Evolutionary conservation across 106 monocot species (phyloP).

Genomic region (Platanthera zijinensis): DNA sequence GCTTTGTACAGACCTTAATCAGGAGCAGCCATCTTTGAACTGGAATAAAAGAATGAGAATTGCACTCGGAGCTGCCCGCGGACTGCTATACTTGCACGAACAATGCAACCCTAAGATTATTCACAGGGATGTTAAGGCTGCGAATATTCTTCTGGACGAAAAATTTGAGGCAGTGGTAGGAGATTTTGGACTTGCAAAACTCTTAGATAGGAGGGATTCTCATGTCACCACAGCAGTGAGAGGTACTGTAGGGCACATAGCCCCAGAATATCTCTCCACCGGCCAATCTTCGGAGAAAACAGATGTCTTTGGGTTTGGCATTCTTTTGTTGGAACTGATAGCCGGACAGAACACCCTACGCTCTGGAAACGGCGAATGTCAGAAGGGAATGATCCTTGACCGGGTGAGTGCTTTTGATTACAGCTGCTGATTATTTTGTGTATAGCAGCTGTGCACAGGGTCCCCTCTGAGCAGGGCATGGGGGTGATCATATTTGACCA

Average conservation of each 20-base stretch:
- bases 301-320: slow-evolving; percentile 95
- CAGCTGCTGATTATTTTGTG: not conserved
- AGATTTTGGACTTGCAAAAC: slow-evolving; percentile 94
- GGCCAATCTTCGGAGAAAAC: slow-evolving; percentile 99
- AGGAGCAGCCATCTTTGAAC: slow-evolving; percentile 50
- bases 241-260: slow-evolving; percentile 89
- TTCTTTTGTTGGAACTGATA: slow-evolving; percentile 77
- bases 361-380: slow-evolving; percentile 45
- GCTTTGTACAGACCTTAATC: slow-evolving; percentile 12
- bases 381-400: slow-evolving; percentile 85
- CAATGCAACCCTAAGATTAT: slow-evolving; percentile 97
- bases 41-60: slow-evolving; percentile 83
- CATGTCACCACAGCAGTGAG: slow-evolving; percentile 94
- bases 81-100: slow-evolving; percentile 86
- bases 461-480: no score
- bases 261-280: slow-evolving; percentile 89
- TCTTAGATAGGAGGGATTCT: slow-evolving; percentile 82
- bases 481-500: no score
- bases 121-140: slow-evolving; percentile 96
- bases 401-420: slow-evolving; percentile 41
- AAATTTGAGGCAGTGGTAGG: slow-evolving; percentile 90
- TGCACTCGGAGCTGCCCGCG: slow-evolving; percentile 83
- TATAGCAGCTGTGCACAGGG: no score
- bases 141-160: slow-evolving; percentile 87
- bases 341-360: slow-evolving; percentile 51